Evolutionary conservation across 495 filamentous ascomycete genomes (phyloP).

Genomic region (Talaromyces adpressus): DNA sequence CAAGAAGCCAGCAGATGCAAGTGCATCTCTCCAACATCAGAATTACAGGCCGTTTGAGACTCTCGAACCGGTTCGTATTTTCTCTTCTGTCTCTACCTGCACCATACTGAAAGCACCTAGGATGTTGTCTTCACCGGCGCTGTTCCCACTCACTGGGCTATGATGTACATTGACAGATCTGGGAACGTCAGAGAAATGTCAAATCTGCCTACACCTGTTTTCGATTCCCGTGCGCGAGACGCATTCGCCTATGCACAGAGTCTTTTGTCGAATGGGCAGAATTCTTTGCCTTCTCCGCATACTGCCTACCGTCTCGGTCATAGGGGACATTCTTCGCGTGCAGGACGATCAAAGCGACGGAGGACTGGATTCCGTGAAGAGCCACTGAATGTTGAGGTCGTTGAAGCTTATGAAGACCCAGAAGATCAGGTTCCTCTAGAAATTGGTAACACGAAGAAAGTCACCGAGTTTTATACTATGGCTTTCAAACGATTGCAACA

Average conservation of each 20-base stretch:
- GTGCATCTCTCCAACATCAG: neutral
- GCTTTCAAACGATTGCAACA: conserved; percentile 40
- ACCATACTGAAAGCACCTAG: neutral
- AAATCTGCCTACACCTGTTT: neutral
- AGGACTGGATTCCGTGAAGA: conserved; percentile 18
- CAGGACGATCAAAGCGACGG: conserved; percentile 26
- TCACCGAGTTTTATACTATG: conserved; percentile 29
- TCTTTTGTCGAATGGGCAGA: neutral
- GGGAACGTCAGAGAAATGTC: neutral
- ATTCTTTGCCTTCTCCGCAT: neutral
- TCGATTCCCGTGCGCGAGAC: neutral
- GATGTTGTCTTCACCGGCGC: neutral
- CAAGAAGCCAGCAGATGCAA: neutral
- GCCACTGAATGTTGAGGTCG: neutral
- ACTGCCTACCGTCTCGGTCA: neutral
- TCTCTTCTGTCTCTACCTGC: neutral
- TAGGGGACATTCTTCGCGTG: neutral
- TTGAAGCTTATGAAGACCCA: conserved; percentile 1
- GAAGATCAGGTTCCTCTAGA: conserved; percentile 30
- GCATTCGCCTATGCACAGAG: neutral
- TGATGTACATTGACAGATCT: neutral
- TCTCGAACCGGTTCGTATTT: neutral
- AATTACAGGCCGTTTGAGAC: neutral
- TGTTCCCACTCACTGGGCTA: neutral
- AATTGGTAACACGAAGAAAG: conserved; percentile 30